These are phyloP conservation scores for Sphagnurus paluster DNA, from an alignment of 1,284 basidiomycete species.

Conservation along the genomic window DNA sequence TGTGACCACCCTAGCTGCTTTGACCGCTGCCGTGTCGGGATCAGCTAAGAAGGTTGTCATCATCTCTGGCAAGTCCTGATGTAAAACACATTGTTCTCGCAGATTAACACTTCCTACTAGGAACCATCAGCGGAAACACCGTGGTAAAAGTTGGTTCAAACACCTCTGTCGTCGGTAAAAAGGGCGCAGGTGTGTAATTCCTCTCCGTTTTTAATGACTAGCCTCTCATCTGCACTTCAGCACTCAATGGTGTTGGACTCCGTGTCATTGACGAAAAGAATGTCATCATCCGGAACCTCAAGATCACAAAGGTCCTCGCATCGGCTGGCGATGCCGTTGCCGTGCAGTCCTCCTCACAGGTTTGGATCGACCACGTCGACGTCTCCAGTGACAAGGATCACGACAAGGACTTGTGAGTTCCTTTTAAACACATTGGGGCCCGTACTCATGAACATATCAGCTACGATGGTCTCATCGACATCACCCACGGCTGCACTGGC, in stretches of 20 bases:
- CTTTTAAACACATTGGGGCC: neutral
- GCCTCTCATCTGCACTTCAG: slow-evolving; percentile 15
- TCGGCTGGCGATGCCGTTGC: slow-evolving; percentile 43
- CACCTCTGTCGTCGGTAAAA: slow-evolving; percentile 39
- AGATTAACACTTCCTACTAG: slow-evolving; percentile 17
- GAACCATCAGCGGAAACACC: slow-evolving; percentile 42
- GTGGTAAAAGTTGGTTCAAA: slow-evolving; percentile 45
- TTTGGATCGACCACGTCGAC: slow-evolving; percentile 50
- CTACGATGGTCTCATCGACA: slow-evolving; percentile 42
- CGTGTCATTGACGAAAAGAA: slow-evolving; percentile 42
- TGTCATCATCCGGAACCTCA: slow-evolving; percentile 51
- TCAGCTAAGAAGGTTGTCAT: slow-evolving; percentile 45
- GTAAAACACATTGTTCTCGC: neutral
- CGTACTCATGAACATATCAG: slow-evolving; percentile 16
- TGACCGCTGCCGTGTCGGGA: slow-evolving; percentile 45
- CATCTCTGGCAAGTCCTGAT: slow-evolving; percentile 32
- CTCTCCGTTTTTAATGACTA: no score
- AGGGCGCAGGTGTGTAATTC: slow-evolving; percentile 26
- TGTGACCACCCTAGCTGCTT: slow-evolving; percentile 40
- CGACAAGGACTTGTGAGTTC: slow-evolving; percentile 38
- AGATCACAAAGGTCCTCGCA: slow-evolving; percentile 49
- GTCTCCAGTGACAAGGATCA: slow-evolving; percentile 45
- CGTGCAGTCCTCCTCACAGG: slow-evolving; percentile 40
- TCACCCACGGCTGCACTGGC: slow-evolving; percentile 41
- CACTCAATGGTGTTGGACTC: slow-evolving; percentile 40